Evolutionary conservation across 257 asterid genomes (phyloP), one percentile per base, ranked within the genome.

Genomic region (Mitragyna speciosa): DNA sequence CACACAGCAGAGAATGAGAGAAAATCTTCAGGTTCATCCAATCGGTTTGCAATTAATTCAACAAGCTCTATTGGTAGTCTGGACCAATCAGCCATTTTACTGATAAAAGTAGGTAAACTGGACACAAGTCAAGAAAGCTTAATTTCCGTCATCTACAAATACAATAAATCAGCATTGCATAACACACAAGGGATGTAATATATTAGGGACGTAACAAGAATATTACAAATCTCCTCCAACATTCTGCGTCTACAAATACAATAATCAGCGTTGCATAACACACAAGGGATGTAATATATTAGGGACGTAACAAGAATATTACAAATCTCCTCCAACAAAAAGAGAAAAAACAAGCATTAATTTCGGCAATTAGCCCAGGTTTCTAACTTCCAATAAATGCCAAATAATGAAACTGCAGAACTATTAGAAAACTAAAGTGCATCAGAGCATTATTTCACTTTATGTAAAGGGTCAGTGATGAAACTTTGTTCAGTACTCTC

Each of bases 11-110:
- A 80, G 73, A 84, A 73, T 12, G 64, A 70, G 12, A 77, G 39
- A 65, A 41, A 81, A 58, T 84, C 87, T 39, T 77, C 80, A 54
- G 64, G 76, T 73, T 73, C 81, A 73, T 81, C 76, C 45, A 81
- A 51, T 33, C 66, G 22, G 68, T 70, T 36, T 28, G 85, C 79
- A 58, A 84, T 84, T 77, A 73, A 80, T 74, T 70, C 76, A 71
- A 84, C 43, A 66, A 84, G 79, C 61, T 84, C 86, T 64, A 70
- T 72, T 7, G 83, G 86, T 74, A 83, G 65, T 9, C 70, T 70
- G 1, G 83, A 70, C 86, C 86, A 83, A 83, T 79, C 83, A 20
- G 68, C 66, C 78, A 73, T 80, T 28, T 2, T 54, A 54, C 6
- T 54, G 1, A 54, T 17, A 7, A 22, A 54, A 2, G 61, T 54